phyloP scores from a whole-genome alignment of 1,284 basidiomycete genomes.

The Tilletiopsis washingtonensis region DNA sequence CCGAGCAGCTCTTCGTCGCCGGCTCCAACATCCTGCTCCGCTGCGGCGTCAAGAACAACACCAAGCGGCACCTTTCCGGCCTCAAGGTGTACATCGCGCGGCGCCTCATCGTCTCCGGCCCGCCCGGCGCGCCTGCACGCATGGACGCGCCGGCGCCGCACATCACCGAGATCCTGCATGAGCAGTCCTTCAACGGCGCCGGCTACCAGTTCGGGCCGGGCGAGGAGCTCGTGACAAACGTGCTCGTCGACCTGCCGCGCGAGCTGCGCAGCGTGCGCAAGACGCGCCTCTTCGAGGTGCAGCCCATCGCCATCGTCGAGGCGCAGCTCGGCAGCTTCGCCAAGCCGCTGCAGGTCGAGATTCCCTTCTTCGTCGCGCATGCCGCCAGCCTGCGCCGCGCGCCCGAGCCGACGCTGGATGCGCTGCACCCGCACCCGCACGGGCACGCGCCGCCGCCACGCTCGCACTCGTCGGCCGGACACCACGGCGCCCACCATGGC shows the following conservation, averaged over 20 bases:
- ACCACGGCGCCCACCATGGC: neutral
- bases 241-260: conserved; percentile 30
- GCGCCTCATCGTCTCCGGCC: conserved; percentile 24
- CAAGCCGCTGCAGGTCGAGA: conserved; percentile 34
- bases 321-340: conserved; percentile 32
- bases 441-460: neutral
- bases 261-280: conserved; percentile 36
- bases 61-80: conserved; percentile 31
- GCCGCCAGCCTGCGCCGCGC: conserved; percentile 21
- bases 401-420: conserved; percentile 7
- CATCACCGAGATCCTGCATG: conserved; percentile 36
- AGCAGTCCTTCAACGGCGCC: conserved; percentile 33
- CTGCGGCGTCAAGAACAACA: conserved; percentile 38
- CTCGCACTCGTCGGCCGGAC: conserved; percentile 18
- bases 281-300: conserved; percentile 35
- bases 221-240: conserved; percentile 25
- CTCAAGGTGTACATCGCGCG: conserved; percentile 32
- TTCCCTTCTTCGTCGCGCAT: conserved; percentile 36
- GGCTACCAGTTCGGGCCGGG: conserved; percentile 35
- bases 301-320: conserved; percentile 23
- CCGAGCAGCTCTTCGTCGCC: conserved; percentile 28
- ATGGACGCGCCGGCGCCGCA: conserved; percentile 23
- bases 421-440: conserved; percentile 4
- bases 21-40: conserved; percentile 30
- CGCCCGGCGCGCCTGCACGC: conserved; percentile 16